Base-by-base conservation (phyloP, 352 stramenopile genomes). In the Phytophthora sp. region DNA sequence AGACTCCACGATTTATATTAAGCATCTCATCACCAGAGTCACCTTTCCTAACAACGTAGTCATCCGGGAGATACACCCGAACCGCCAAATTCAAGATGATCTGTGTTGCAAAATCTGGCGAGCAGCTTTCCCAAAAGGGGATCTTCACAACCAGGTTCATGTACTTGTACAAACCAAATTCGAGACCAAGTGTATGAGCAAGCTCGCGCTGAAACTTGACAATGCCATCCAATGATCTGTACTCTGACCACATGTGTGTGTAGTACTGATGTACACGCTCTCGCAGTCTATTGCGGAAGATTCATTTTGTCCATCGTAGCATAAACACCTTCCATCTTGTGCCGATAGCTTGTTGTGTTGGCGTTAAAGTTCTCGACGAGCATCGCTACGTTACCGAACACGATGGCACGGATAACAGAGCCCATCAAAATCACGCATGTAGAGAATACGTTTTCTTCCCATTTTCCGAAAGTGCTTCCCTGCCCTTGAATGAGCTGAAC, bases 291-390 rank as follows among this genome's bases (percentile, higher is more conserved):
- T n/a, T 62, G 26, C 0, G 72, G 74, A 17, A 83, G 42, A 12
- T 54, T 31, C 37, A 84, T 38, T 41, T 86, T 80, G n/a, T 39
- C 44, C 79, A 88, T 88, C 18, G 66, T 56, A 1, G 70, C 71
- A 27, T 84, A 75, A 7, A 89, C 67, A 13, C 38, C 30, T 26
- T 87, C 78, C 76, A 88, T 84, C 44, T 88, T 88, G 32, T 69
- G 72, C 18, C 77, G 65, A 49, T 87, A 91, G 31, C 53, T 75
- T 2, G 68, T 81, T 4, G 43, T 52, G 23, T 75, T 77, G 7
- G 68, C 67, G 27, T 73, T 78, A 32, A 88, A 82, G 31, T 76
- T 88, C 10, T 66, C 61, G 2, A 88, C 74, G 9, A 81, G 65
- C 23, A 88, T 72, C 2, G 63, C 68, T 3, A 90, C 78, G 41